These are phyloP conservation scores for Lunasporangiospora selenospora DNA, from an alignment of 192 early-diverging fungal genomes.

Conservation along the genomic window DNA sequence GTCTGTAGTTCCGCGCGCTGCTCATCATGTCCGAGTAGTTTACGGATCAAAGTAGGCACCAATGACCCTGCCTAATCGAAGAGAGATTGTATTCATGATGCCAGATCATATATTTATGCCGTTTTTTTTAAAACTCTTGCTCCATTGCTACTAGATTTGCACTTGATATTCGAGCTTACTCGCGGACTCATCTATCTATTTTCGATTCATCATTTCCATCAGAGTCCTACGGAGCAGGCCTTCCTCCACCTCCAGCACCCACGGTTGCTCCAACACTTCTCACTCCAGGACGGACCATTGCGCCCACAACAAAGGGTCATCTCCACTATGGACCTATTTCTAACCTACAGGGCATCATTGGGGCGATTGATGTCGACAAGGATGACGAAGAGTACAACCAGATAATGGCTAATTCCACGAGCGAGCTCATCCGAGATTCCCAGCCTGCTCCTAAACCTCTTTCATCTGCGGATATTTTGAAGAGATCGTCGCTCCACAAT, in stretches of 20 bases:
- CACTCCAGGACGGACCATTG: slow-evolving; percentile 22
- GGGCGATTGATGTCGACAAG: slow-evolving; percentile 32
- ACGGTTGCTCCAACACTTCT: slow-evolving; percentile 12
- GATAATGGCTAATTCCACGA: too few species aligned
- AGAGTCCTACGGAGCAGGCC: slow-evolving; percentile 22
- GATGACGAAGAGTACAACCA: slow-evolving; percentile 33
- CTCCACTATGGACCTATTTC: slow-evolving; percentile 24
- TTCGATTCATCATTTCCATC: slow-evolving; percentile 33
- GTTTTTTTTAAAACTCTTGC: too few species aligned
- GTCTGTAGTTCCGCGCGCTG: slow-evolving; percentile 34
- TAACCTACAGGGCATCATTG: slow-evolving; percentile 27
- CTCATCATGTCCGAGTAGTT: slow-evolving; percentile 33
- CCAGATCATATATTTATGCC: too few species aligned
- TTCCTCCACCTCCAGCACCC: slow-evolving; percentile 35
- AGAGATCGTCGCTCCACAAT: too few species aligned
- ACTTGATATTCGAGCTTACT: slow-evolving; percentile 30
- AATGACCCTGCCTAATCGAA: too few species aligned
- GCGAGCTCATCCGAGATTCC: too few species aligned
- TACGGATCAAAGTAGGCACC: slow-evolving; percentile 47
- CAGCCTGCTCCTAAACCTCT: too few species aligned
- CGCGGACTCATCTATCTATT: slow-evolving; percentile 38
- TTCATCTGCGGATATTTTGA: too few species aligned
- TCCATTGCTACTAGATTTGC: slow-evolving; percentile 22
- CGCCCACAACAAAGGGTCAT: slow-evolving; percentile 25
- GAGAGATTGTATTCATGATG: too few species aligned